These are phyloP conservation scores for Gossypium gossypioides DNA, from an alignment of 441 rosid species.

Conservation along the genomic window DNA sequence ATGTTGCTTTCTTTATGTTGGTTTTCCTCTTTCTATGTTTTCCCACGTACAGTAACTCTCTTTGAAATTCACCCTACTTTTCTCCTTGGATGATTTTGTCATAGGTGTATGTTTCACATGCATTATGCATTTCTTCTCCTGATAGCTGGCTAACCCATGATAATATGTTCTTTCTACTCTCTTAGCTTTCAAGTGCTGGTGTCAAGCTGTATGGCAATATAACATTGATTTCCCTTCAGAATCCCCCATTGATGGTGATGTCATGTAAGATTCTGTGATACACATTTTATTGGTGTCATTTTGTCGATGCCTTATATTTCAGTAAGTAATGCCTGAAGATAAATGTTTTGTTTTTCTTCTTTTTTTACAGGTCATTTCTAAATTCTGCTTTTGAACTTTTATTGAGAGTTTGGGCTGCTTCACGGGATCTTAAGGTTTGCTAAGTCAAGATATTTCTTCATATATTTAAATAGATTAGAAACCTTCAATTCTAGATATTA, in stretches of 20 bases:
- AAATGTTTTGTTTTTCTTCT: conserved; percentile 18
- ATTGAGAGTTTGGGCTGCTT: conserved; percentile 85
- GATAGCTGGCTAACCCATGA: conserved; percentile 5
- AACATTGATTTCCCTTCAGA: conserved; percentile 52
- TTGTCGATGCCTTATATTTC: conserved; percentile 8
- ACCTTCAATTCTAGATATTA: neutral
- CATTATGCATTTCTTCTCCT: conserved; percentile 1
- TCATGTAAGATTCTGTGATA: conserved; percentile 68
- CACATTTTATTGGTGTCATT: conserved; percentile 21
- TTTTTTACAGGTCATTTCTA: conserved; percentile 66
- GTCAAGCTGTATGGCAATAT: conserved; percentile 80
- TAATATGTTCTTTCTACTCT: conserved; percentile 12
- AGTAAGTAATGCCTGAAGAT: conserved; percentile 11
- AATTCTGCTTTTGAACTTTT: conserved; percentile 94
- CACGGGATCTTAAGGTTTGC: conserved; percentile 82
- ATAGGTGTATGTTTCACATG: neutral
- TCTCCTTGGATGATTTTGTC: neutral
- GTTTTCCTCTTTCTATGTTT: neutral
- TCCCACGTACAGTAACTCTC: neutral
- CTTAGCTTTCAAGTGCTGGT: conserved; percentile 94
- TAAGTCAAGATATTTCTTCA: neutral
- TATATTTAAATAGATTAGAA: neutral
- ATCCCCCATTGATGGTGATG: conserved; percentile 68
- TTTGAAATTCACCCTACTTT: neutral
- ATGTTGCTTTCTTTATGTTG: neutral